Conservation (phyloP, 768 basidiomycete species). For the Mycena floridula region DNA sequence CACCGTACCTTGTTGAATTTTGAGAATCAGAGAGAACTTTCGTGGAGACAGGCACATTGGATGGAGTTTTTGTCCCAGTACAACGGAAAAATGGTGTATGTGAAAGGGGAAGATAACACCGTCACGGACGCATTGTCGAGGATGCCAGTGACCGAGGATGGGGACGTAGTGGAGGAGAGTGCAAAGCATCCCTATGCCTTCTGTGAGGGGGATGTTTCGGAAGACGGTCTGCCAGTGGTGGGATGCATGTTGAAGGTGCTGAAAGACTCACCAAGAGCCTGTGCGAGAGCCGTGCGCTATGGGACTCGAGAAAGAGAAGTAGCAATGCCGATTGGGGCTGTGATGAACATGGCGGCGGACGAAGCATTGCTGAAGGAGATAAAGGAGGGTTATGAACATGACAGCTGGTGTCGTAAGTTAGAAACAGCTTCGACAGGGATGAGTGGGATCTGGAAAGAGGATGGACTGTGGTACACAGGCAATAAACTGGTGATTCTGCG, state of each 20-base stretch:
- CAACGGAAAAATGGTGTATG: constrained; percentile 26
- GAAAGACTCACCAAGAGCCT: not conserved
- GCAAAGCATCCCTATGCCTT: not conserved
- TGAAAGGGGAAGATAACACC: constrained; percentile 26
- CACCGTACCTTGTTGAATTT: constrained; percentile 31
- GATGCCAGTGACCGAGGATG: not conserved
- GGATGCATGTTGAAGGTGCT: not conserved
- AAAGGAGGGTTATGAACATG: not conserved
- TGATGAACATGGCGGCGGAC: not conserved
- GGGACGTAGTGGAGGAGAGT: too few relatives aligned
- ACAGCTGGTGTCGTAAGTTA: constrained; percentile 1
- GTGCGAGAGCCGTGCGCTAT: not conserved
- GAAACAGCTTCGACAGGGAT: too few relatives aligned
- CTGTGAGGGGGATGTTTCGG: too few relatives aligned
- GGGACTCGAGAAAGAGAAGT: not conserved
- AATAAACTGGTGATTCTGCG: too few relatives aligned
- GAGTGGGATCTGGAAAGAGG: not conserved
- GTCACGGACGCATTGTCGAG: constrained; percentile 25
- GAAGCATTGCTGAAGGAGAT: constrained; percentile 3
- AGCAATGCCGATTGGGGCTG: not conserved
- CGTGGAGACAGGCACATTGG: constrained; percentile 25
- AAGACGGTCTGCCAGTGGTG: not conserved
- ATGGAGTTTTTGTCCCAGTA: constrained; percentile 28
- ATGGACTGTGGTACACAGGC: constrained; percentile 1
- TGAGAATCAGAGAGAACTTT: constrained; percentile 24